phyloP scores from a whole-genome alignment of 2,329 filamentous ascomycete species.

The Whalleya microplaca region DNA sequence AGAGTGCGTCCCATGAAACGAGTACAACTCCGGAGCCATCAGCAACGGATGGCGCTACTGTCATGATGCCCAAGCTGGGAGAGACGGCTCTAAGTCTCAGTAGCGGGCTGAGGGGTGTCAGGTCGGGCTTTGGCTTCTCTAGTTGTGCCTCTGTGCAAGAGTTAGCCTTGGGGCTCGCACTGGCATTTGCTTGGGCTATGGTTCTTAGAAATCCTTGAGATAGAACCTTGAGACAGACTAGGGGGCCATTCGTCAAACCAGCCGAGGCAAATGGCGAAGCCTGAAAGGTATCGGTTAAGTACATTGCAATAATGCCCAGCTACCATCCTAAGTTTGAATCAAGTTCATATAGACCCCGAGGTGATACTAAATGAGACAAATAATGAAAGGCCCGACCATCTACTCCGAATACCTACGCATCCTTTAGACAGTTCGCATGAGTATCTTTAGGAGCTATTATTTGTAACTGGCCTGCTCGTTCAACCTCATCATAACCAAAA shows the following conservation, averaged over 20 bases:
- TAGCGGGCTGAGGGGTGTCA: constrained; percentile 2
- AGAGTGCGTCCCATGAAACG: background rate
- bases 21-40: background rate
- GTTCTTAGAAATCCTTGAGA: constrained; percentile 9
- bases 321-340: background rate
- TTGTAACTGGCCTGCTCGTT: background rate
- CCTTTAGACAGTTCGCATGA: too few species aligned
- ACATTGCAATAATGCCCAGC: background rate
- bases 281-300: background rate
- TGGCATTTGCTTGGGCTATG: constrained; percentile 16
- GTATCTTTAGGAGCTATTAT: background rate
- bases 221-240: background rate
- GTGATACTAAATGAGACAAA: background rate
- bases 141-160: constrained; percentile 9
- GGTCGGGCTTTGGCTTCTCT: constrained; percentile 12
- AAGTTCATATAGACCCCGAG: background rate
- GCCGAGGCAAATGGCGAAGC: too few species aligned
- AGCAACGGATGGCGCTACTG: constrained; percentile 6
- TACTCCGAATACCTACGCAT: too few species aligned
- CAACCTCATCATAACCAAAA: background rate
- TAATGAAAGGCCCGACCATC: background rate
- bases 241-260: background rate
- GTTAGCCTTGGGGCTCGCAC: background rate
- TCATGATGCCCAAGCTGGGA: constrained; percentile 17
- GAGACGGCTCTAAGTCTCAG: constrained; percentile 19